Conservation (phyloP, 331 rosid genomes). For the Erythrophleum ivorense region DNA sequence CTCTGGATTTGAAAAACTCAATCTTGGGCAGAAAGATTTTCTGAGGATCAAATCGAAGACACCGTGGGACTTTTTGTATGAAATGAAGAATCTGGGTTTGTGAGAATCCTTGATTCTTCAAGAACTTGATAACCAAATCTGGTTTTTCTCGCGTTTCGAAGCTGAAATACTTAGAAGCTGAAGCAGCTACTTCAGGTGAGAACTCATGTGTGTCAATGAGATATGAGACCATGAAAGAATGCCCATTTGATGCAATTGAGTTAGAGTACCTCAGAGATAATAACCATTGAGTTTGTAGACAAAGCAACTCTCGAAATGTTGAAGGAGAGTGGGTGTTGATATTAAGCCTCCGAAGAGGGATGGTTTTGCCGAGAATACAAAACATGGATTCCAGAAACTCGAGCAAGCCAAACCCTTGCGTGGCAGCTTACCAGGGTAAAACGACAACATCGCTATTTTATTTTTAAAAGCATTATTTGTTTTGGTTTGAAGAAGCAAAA, state of each 20-base stretch:
- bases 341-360: background rate
- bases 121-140: background rate
- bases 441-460: too few species aligned
- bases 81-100: background rate
- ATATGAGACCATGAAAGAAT: constrained; percentile 9
- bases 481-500: too few species aligned
- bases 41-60: too few species aligned
- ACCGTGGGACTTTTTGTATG: background rate
- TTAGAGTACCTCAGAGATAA: background rate
- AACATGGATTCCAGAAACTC: constrained; percentile 19
- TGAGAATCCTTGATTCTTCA: background rate
- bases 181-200: background rate
- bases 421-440: too few species aligned
- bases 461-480: too few species aligned
- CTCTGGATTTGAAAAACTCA: too few species aligned
- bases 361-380: constrained; percentile 1
- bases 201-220: background rate
- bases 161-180: background rate
- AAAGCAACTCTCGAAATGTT: background rate
- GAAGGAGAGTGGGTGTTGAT: background rate
- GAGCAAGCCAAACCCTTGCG: background rate
- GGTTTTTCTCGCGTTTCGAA: background rate
- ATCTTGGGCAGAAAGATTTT: too few species aligned
- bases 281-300: background rate
- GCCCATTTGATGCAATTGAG: background rate